Evolutionary conservation across 1,284 basidiomycete genomes (phyloP), one percentile per base, ranked within the genome.

Genomic region (Ganoderma resinaceum): DNA sequence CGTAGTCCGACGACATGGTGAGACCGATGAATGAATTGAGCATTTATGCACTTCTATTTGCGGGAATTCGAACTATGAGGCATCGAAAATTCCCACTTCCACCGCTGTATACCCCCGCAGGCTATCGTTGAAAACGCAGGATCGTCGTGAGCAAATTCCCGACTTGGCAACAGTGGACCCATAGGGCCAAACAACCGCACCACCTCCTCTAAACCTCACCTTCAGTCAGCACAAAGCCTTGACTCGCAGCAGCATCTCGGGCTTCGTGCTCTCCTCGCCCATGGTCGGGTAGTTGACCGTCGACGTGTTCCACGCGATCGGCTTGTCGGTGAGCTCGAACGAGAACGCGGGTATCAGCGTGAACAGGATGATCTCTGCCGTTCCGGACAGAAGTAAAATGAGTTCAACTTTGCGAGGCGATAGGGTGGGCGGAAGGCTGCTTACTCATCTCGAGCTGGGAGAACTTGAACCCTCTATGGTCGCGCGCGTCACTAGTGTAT

Each of bases 231-330:
- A 38, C 11, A 61, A 37, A 42, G 58, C 65, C 42, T 59, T 43
- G 3, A 74, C 70, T 40, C 61, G 68, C 59, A 74, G 66, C 8
- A 69, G 65, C 64, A 74, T 53, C 66, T 73, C 66, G 49, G 73
- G 68, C 61, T 69, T 70, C 43, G 61, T 68, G 62, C 68, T 73
- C 16, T 66, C 68, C 37, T 60, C 59, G 23, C 74, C 74, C 37
- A 73, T 67, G 2, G 75, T 71, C 18, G 75, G 75, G 61, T 75
- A 76, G 61, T 64, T 53, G 1, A 74, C 65, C 0, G 64, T 64
- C 8, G 72, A 70, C 20, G 69, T 57, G 61, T 76, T 76, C 74
- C 75, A 76, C 2, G 53, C 52, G 42, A 76, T 75, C 20, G 68
- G 68, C 63, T 69, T 67, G 35, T 72, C 67, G 1, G 69, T 42